Conservation (phyloP, 139 green algal genomes). For the Penium margaritaceum region DNA sequence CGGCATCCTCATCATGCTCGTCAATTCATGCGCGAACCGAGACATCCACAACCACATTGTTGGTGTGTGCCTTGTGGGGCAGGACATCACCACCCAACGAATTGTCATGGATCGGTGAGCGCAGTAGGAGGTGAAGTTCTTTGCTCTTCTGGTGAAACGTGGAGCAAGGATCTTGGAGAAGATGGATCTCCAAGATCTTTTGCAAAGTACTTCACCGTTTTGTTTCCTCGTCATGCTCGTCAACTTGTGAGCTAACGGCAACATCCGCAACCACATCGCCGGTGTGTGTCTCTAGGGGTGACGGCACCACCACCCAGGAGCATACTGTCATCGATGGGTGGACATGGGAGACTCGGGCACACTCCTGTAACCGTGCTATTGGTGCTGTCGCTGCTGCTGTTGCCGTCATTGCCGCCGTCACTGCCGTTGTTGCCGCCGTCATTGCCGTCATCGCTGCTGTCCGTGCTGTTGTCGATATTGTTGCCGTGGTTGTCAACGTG, state of each 20-base stretch:
- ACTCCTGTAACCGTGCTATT: too few relatives aligned
- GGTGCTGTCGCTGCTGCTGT: too few relatives aligned
- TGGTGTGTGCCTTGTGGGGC: slow-evolving; percentile 20
- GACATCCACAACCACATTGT: slow-evolving; percentile 12
- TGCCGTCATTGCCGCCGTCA: too few relatives aligned
- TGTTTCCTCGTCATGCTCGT: slow-evolving; percentile 26
- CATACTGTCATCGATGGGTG: slow-evolving; percentile 32
- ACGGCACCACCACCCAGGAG: slow-evolving; percentile 10
- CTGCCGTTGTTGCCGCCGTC: too few relatives aligned
- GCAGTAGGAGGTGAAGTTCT: not conserved
- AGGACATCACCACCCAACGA: slow-evolving; percentile 20
- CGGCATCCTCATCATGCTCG: slow-evolving; percentile 2
- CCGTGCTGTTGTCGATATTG: too few relatives aligned
- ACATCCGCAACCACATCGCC: slow-evolving; percentile 4
- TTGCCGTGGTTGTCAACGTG: too few relatives aligned
- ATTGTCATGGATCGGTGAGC: slow-evolving; percentile 28
- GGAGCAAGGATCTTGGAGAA: too few relatives aligned
- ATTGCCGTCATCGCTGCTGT: too few relatives aligned
- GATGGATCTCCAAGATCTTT: too few relatives aligned
- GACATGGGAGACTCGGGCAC: too few relatives aligned
- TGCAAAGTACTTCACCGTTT: too few relatives aligned
- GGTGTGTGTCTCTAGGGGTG: slow-evolving; percentile 13
- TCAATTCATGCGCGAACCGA: slow-evolving; percentile 10
- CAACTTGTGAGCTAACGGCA: slow-evolving; percentile 4
- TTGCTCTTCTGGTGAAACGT: too few relatives aligned